These are phyloP conservation scores for Ogataea trehaloabstinens DNA, from an alignment of 805 yeast species.

Conservation along the genomic window DNA sequence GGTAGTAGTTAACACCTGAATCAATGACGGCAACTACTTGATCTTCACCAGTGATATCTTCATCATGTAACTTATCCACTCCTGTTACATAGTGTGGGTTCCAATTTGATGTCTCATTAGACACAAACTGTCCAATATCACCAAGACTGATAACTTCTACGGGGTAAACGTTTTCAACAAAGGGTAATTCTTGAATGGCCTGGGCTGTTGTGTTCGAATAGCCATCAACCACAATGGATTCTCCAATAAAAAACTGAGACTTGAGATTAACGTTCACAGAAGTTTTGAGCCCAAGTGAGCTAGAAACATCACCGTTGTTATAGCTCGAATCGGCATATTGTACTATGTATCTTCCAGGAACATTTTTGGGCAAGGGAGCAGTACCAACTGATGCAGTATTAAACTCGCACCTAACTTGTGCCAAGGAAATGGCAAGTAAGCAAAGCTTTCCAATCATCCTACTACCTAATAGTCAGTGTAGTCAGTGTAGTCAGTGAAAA, in stretches of 20 bases:
- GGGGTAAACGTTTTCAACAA: constrained; percentile 11
- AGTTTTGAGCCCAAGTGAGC: no score
- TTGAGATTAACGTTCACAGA: no score
- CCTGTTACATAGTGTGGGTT: constrained; percentile 21
- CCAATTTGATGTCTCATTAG: constrained; percentile 7
- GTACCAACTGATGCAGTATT: no score
- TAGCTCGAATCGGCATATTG: no score
- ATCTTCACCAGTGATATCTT: constrained; percentile 16
- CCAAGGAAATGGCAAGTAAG: no score
- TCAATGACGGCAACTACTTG: constrained; percentile 17
- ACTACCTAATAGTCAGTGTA: no score
- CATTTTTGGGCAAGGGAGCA: no score
- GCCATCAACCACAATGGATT: constrained; percentile 5
- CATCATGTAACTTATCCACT: constrained; percentile 15
- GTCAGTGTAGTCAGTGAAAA: no score
- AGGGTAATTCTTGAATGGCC: constrained; percentile 4
- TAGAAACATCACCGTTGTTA: no score
- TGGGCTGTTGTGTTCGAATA: constrained; percentile 3
- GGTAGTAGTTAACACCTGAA: constrained; percentile 14
- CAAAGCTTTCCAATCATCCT: no score
- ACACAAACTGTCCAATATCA: background rate
- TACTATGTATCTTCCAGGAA: no score
- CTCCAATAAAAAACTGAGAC: constrained; percentile 8
- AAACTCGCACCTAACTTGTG: no score
- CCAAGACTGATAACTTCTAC: constrained; percentile 5